Conservation (phyloP, 2,329 filamentous ascomycete species). For the Beauveria rudraprayagi region DNA sequence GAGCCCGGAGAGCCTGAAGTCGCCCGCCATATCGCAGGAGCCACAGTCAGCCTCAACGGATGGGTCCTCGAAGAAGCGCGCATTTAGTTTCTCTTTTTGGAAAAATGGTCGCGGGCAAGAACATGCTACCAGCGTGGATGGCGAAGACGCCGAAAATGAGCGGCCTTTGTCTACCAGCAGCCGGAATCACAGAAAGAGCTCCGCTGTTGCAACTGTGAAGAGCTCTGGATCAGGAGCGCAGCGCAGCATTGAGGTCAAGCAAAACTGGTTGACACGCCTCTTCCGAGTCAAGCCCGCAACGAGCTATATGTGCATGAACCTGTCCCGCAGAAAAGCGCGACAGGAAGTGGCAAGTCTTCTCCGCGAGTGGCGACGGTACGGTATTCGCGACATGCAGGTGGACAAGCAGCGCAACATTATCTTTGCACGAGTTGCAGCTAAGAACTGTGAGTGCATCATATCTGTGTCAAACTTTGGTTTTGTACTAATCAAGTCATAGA, state of each 20-base stretch:
- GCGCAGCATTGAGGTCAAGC: constrained; percentile 56
- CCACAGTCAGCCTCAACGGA: constrained; percentile 18
- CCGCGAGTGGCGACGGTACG: constrained; percentile 71
- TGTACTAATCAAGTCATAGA: constrained; percentile 38
- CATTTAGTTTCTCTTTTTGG: constrained; percentile 49
- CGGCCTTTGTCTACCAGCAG: background rate
- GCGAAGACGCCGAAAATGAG: constrained; percentile 1
- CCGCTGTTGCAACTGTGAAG: constrained; percentile 21
- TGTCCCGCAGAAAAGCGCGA: constrained; percentile 60
- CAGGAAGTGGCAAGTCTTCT: constrained; percentile 70
- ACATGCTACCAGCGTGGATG: background rate
- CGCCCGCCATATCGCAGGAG: constrained; percentile 15
- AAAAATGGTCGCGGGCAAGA: constrained; percentile 39
- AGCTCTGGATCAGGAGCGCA: constrained; percentile 30
- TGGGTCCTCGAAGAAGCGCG: constrained; percentile 38
- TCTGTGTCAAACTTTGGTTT: background rate
- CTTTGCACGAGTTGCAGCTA: constrained; percentile 64
- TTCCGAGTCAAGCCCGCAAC: constrained; percentile 82
- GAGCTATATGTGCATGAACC: constrained; percentile 65
- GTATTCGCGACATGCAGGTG: constrained; percentile 70
- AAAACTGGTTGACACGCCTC: constrained; percentile 83
- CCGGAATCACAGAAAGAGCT: constrained; percentile 13
- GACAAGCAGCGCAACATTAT: constrained; percentile 75
- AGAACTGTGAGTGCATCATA: constrained; percentile 60
- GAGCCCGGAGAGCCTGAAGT: constrained; percentile 11